A percentile compares a stretch with the other conserved stretches of the same genome.
phyloP scores from a whole-genome alignment of 352 stramenopile genomes.

The Pythium scleroteichum region DNA sequence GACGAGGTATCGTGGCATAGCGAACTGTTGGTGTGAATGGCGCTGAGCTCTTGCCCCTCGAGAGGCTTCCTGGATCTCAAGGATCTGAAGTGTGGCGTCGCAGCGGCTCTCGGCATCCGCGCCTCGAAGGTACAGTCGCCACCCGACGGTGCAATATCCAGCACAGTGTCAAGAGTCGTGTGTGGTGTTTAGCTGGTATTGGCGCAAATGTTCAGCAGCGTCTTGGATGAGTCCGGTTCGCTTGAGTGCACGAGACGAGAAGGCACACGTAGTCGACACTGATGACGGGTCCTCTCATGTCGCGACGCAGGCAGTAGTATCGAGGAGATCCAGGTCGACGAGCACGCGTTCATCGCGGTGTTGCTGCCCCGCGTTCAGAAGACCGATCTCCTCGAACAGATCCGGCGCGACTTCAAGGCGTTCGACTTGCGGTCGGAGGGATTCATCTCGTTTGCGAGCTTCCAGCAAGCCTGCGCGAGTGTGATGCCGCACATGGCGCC shows the following conservation, averaged over 20 bases:
- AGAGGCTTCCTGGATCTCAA: conserved; percentile 41
- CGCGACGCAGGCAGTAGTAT: not conserved
- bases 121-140: conserved; percentile 72
- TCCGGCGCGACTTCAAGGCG: conserved; percentile 64
- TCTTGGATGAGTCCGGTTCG: not conserved
- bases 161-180: not conserved
- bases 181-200: conserved; percentile 43
- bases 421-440: conserved; percentile 57
- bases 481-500: conserved; percentile 41
- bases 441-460: conserved; percentile 66
- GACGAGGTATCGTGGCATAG: too few species aligned
- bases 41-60: not conserved
- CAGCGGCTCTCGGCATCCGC: conserved; percentile 57
- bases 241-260: too few species aligned
- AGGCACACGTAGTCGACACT: too few species aligned
- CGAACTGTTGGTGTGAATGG: not conserved
- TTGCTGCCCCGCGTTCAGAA: conserved; percentile 40
- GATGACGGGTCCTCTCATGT: too few species aligned
- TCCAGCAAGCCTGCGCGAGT: conserved; percentile 43
- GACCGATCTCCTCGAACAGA: conserved; percentile 53
- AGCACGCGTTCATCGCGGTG: conserved; percentile 26
- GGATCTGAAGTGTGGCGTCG: conserved; percentile 74
- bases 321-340: conserved; percentile 27
- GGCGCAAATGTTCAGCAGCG: conserved; percentile 49
- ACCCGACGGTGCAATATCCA: too few species aligned